Evolutionary conservation across 768 basidiomycete genomes (phyloP), one percentile per base, ranked within the genome.

Genomic region (Sporobolomyces pararoseus): DNA sequence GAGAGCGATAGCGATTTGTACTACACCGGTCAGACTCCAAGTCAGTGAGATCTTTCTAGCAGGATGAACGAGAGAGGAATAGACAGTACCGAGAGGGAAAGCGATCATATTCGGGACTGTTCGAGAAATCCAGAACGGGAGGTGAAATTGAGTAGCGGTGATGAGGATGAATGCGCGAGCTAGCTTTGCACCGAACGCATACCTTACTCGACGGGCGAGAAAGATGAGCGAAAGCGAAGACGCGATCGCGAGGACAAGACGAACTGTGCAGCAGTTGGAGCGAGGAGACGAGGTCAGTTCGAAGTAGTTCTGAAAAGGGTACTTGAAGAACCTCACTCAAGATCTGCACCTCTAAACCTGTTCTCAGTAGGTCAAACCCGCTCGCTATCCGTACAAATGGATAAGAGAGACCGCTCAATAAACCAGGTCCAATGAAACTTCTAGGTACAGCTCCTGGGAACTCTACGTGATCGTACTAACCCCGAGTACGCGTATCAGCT

Each of bases 21-120:
- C 75, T 74, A 67, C 23, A 9, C 9, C 17, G 39, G 21, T 21
- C 14, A 4, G 37, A 25, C 7, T n/a, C 27, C 7, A 32, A 35
- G 53, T 54, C 31, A 14, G 32, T 23, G 14, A 42, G 23, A 29
- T 9, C 14, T 47, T 17, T 37, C 4, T 47, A 29, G 7, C 13
- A 4, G 9, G 13, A 31, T 32, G 14, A 47, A 37, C 3, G 21
- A 1, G 17, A 44, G 1, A 42, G 19, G 47, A 73, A 34, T 25
- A 74, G 66, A 75, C 4, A 27, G 16, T 37, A 94, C 92, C 89
- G 52, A 87, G 85, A 3, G 89, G 81, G 23, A 93, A 80, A 5
- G 92, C 92, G 70, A 93, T 87, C 87, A 92, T 95, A 78, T 98
- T 99, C 2, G 96, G 95, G 10, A 98, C 79, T 0, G 95, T 96